These are phyloP conservation scores for Fusarium pseudocircinatum DNA, from an alignment of 2,329 filamentous ascomycete genomes.

Conservation along the genomic window DNA sequence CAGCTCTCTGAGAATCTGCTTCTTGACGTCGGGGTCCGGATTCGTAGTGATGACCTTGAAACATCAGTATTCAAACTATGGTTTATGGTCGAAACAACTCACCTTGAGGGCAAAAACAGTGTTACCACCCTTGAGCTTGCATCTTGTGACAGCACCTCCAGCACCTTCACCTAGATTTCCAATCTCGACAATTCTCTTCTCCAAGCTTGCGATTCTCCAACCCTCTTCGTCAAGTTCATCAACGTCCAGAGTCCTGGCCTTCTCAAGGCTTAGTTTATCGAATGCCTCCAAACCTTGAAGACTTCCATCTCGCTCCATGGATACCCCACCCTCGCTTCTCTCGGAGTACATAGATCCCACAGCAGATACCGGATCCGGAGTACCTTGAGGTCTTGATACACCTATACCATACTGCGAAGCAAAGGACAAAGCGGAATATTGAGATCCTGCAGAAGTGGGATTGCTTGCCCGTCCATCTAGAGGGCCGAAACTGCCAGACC, in stretches of 20 bases:
- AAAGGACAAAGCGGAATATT: conserved; percentile 85
- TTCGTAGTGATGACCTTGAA: conserved; percentile 94
- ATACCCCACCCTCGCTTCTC: conserved; percentile 75
- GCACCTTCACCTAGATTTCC: conserved; percentile 94
- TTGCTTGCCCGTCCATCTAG: conserved; percentile 80
- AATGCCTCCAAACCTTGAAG: conserved; percentile 80
- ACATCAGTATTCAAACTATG: conserved; percentile 21
- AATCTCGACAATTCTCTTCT: conserved; percentile 86
- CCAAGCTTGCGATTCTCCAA: conserved; percentile 91
- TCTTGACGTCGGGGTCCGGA: conserved; percentile 97
- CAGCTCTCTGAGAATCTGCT: conserved; percentile 95
- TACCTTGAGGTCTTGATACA: conserved; percentile 70
- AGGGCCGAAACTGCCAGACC: conserved; percentile 84
- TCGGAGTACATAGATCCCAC: conserved; percentile 88
- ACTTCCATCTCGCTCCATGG: conserved; percentile 86
- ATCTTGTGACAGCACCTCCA: conserved; percentile 92
- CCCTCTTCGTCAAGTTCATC: conserved; percentile 95
- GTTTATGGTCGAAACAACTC: conserved; percentile 40
- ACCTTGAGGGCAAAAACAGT: conserved; percentile 97
- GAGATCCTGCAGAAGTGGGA: conserved; percentile 86
- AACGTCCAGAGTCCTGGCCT: conserved; percentile 85
- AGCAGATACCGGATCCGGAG: conserved; percentile 86
- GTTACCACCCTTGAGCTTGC: conserved; percentile 88
- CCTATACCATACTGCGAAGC: conserved; percentile 77
- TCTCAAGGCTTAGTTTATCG: conserved; percentile 83